These are phyloP conservation scores for Gamarada debralockiae DNA, from an alignment of 495 filamentous ascomycete species.

Conservation along the genomic window DNA sequence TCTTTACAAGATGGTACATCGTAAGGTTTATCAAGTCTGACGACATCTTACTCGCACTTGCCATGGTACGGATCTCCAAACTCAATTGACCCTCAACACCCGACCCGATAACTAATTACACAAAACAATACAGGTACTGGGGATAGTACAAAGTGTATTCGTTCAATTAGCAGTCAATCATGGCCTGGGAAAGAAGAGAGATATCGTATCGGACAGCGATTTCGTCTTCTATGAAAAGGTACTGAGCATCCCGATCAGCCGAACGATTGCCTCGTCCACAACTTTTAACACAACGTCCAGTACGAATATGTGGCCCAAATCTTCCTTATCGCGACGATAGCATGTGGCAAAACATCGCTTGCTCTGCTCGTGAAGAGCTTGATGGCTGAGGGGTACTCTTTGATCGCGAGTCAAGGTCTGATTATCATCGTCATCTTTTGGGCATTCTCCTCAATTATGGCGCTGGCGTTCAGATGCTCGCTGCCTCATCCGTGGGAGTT, in stretches of 20 bases:
- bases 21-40: slow-evolving; percentile 26
- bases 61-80: slow-evolving; percentile 17
- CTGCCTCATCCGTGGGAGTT: slow-evolving; percentile 27
- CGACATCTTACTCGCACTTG: slow-evolving; percentile 24
- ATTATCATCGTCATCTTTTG: slow-evolving; percentile 25
- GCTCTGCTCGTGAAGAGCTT: slow-evolving; percentile 26
- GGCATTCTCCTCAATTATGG: slow-evolving; percentile 25
- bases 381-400: slow-evolving; percentile 21
- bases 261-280: too few species aligned
- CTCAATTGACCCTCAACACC: background rate
- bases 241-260: background rate
- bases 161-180: slow-evolving; percentile 27
- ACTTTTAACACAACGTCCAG: slow-evolving; percentile 17
- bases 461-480: slow-evolving; percentile 25
- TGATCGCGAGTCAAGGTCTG: slow-evolving; percentile 16
- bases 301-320: slow-evolving; percentile 31
- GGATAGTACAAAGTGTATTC: slow-evolving; percentile 26
- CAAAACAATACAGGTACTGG: slow-evolving; percentile 17
- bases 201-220: slow-evolving; percentile 9
- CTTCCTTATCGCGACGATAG: slow-evolving; percentile 23
- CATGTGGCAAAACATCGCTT: slow-evolving; percentile 26
- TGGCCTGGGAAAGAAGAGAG: slow-evolving; percentile 25
- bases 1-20: slow-evolving; percentile 29
- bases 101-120: background rate
- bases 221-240: background rate